These are phyloP conservation scores for Verticillium isaacii DNA, from an alignment of 2,329 filamentous ascomycete species.

Conservation along the genomic window DNA sequence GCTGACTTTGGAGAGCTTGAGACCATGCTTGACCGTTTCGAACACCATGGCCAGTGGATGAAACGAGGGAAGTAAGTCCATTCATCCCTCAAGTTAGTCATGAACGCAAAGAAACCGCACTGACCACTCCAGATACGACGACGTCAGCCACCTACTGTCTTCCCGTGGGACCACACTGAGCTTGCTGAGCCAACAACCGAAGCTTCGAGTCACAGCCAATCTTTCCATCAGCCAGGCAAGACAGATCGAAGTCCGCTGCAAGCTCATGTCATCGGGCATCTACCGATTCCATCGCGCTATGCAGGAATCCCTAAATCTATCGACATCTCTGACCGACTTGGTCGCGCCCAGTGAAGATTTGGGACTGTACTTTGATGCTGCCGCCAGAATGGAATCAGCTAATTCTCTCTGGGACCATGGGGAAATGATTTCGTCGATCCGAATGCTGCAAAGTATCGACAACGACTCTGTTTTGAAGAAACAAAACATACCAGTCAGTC, in stretches of 20 bases:
- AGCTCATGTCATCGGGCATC: slow-evolving; percentile 69
- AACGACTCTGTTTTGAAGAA: slow-evolving; percentile 55
- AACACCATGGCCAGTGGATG: slow-evolving; percentile 71
- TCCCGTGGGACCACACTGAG: slow-evolving; percentile 80
- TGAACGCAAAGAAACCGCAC: background rate
- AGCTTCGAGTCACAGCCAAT: slow-evolving; percentile 56
- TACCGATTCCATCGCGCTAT: slow-evolving; percentile 75
- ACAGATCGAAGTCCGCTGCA: slow-evolving; percentile 69
- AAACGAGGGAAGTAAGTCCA: slow-evolving; percentile 65
- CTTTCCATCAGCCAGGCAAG: slow-evolving; percentile 60
- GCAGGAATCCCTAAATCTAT: slow-evolving; percentile 82
- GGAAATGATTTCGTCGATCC: slow-evolving; percentile 82
- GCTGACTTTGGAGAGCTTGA: slow-evolving; percentile 55
- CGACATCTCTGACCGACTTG: slow-evolving; percentile 76
- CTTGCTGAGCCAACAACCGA: slow-evolving; percentile 66
- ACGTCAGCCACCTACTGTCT: slow-evolving; percentile 75
- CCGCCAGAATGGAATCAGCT: slow-evolving; percentile 76
- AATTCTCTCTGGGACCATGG: slow-evolving; percentile 92
- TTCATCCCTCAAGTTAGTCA: too few species aligned
- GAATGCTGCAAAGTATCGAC: slow-evolving; percentile 75
- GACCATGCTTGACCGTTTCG: slow-evolving; percentile 58
- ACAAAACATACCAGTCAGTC: slow-evolving; percentile 68
- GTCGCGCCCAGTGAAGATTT: slow-evolving; percentile 63
- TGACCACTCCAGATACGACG: slow-evolving; percentile 54
- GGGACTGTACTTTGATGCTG: slow-evolving; percentile 73